phyloP scores from a whole-genome alignment of 352 stramenopile species.

The Pythium aquatile region DNA sequence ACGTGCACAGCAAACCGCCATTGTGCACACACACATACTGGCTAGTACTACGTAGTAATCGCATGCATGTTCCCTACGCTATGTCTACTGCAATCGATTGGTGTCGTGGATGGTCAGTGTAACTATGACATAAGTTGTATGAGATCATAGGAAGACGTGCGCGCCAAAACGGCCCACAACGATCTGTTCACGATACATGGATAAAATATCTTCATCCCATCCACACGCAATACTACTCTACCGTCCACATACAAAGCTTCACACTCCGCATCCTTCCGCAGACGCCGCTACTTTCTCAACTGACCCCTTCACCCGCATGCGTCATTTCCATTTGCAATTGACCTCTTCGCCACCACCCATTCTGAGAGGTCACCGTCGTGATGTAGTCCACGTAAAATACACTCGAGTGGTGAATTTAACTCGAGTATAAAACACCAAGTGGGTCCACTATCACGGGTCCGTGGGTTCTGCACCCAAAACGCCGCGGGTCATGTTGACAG shows the following conservation, averaged over 20 bases:
- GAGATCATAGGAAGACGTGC: conserved; percentile 35
- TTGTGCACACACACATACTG: too few species aligned
- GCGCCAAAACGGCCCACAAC: conserved; percentile 29
- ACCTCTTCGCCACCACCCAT: conserved; percentile 9
- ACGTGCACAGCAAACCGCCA: too few species aligned
- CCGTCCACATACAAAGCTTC: not conserved
- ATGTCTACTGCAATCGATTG: not conserved
- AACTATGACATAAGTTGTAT: conserved; percentile 53
- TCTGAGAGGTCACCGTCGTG: not conserved
- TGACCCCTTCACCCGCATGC: not conserved
- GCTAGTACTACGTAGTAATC: too few species aligned
- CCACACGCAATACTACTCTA: conserved; percentile 11
- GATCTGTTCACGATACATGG: conserved; percentile 31
- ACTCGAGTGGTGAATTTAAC: not conserved
- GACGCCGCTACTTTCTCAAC: not conserved
- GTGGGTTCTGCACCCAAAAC: not conserved
- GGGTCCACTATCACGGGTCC: not conserved
- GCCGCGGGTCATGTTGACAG: not conserved
- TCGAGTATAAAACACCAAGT: conserved; percentile 15
- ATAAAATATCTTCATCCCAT: conserved; percentile 36
- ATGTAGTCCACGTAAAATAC: conserved; percentile 6
- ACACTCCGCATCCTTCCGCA: not conserved
- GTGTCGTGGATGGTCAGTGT: conserved; percentile 44
- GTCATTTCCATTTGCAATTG: not conserved
- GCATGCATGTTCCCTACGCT: not conserved